Evolutionary conservation across 2,329 filamentous ascomycete genomes (phyloP).

Genomic region (Chrysosporium queenslandicum): DNA sequence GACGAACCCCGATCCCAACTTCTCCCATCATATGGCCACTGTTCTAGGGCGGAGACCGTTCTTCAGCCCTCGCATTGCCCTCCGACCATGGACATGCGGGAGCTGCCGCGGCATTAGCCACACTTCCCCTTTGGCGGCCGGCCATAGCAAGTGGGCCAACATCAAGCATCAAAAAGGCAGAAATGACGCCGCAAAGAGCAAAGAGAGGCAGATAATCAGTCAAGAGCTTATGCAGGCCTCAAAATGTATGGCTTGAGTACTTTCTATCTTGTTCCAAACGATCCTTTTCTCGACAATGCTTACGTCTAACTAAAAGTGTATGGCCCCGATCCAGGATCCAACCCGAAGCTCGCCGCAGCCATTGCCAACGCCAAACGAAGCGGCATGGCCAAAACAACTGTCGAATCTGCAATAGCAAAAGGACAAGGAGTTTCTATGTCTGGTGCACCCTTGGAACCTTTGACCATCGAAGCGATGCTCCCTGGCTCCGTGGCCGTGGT

Average conservation of each 20-base stretch:
- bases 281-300: slow-evolving; percentile 3
- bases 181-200: slow-evolving; percentile 65
- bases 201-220: slow-evolving; percentile 56
- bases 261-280: background rate
- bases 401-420: slow-evolving; percentile 76
- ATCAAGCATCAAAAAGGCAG: slow-evolving; percentile 92
- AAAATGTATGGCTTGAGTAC: slow-evolving; percentile 47
- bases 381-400: slow-evolving; percentile 71
- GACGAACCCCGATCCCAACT: too few relatives aligned
- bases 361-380: slow-evolving; percentile 73
- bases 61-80: background rate
- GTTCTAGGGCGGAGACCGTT: slow-evolving; percentile 6
- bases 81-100: slow-evolving; percentile 17
- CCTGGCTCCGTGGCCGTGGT: slow-evolving; percentile 65
- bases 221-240: slow-evolving; percentile 66
- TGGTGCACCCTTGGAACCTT: slow-evolving; percentile 64
- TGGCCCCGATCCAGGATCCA: slow-evolving; percentile 62
- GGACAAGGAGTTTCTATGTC: slow-evolving; percentile 73
- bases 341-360: slow-evolving; percentile 63
- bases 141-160: slow-evolving; percentile 91
- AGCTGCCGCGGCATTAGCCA: slow-evolving; percentile 41
- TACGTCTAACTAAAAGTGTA: slow-evolving; percentile 46
- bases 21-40: slow-evolving; percentile 14
- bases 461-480: slow-evolving; percentile 72
- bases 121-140: slow-evolving; percentile 44